phyloP scores from a whole-genome alignment of 805 yeast genomes.

The Metschnikowia bowlesiae region DNA sequence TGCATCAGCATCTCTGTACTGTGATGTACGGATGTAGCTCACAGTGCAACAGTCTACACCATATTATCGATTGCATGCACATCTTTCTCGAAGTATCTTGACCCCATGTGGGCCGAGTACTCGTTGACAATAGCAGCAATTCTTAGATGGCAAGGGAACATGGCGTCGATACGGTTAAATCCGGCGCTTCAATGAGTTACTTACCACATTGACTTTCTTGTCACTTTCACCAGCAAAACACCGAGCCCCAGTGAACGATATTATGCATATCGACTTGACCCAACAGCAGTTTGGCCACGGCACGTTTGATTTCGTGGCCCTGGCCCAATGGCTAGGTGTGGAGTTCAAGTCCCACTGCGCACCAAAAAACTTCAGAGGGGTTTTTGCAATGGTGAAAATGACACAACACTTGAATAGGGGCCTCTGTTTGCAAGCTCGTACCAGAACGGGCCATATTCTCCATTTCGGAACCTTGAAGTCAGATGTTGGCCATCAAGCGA shows the following conservation, averaged over 20 bases:
- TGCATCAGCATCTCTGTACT: no score
- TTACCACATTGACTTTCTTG: conserved; percentile 71
- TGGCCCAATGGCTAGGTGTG: conserved; percentile 69
- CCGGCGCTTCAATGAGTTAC: conserved; percentile 59
- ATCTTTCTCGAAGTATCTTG: no score
- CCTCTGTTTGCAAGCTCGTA: conserved; percentile 50
- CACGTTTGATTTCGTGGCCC: conserved; percentile 65
- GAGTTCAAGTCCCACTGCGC: conserved; percentile 89
- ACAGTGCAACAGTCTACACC: no score
- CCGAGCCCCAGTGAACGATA: conserved; percentile 58
- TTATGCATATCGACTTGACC: conserved; percentile 70
- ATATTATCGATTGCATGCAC: no score
- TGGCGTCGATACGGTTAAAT: conserved; percentile 17
- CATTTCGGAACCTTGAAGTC: conserved; percentile 87
- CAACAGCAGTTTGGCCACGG: conserved; percentile 70
- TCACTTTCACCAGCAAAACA: conserved; percentile 77
- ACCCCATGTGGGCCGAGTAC: no score
- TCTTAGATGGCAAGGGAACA: no score
- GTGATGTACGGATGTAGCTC: no score
- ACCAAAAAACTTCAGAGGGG: conserved; percentile 91
- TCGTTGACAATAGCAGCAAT: no score
- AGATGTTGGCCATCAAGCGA: conserved; percentile 91
- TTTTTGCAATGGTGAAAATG: conserved; percentile 69
- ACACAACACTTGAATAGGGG: conserved; percentile 43
- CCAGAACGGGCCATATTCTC: conserved; percentile 71